Base-by-base conservation (phyloP, 768 basidiomycete species). In the Russula earlei region DNA sequence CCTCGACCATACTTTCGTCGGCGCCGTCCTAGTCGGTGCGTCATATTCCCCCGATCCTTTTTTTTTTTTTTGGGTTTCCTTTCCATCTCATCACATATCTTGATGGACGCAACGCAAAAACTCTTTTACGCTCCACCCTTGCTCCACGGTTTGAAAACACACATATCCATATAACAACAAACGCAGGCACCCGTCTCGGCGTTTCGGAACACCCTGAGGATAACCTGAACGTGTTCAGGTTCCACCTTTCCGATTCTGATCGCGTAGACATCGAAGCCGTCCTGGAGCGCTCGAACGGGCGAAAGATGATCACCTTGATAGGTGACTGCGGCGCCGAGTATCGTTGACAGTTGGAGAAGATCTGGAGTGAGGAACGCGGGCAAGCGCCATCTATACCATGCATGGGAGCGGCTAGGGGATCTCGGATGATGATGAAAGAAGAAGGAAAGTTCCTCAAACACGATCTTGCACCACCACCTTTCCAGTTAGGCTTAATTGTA, bases 311-410 rank as follows among this genome's bases (percentile, higher is more conserved):
- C 52, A 77, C 73, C 5, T 74, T 74, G 25, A 83, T 91, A 57
- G 88, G 88, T 10, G 89, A 91, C 67, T 91, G 89, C 67, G 88
- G 89, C 37, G 82, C 84, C 5, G 88, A 91, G 71, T 91, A 91
- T 70, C 83, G 89, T 53, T 58, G 47, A 58, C 20, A 43, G 25
- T 27, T n/a, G 17, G 14, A 42, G 22, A 49, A 55, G 40, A 49
- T 41, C 38, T 29, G 34, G n/a, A 5, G n/a, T 8, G 6, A 7
- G n/a, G n/a, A 8, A 6, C n/a, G 38, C 14, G 38, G 4, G 38
- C 7, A 6, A 19, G 2, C 12, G 36, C 12, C n/a, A n/a, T n/a
- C n/a, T n/a, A n/a, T n/a, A n/a, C n/a, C n/a, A n/a, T n/a, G n/a
- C n/a, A n/a, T n/a, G n/a, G n/a, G n/a, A n/a, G n/a, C n/a, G n/a